A percentile compares a stretch with the other conserved stretches of the same genome.
Evolutionary conservation across 2,329 filamentous ascomycete species (phyloP).

Genomic region (Hortaea werneckii): DNA sequence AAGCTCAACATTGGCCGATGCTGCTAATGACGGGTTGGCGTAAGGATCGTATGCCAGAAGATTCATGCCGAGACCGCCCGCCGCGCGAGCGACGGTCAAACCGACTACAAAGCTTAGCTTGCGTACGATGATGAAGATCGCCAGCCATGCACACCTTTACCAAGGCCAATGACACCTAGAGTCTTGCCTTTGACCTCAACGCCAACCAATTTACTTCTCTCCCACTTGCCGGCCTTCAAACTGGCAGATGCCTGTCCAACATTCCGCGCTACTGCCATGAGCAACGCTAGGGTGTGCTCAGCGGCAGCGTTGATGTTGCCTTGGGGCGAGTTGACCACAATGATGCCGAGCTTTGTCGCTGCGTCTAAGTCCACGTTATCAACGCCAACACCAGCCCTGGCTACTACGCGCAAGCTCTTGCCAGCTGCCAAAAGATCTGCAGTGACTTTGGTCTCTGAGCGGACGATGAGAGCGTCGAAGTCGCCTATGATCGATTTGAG

Average conservation of each 20-base stretch:
- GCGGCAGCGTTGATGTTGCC: conserved; percentile 69
- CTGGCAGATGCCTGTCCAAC: conserved; percentile 59
- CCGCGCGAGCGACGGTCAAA: conserved; percentile 69
- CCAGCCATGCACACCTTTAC: conserved; percentile 50
- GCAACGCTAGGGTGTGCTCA: conserved; percentile 39
- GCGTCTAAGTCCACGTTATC: conserved; percentile 70
- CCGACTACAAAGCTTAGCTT: conserved; percentile 43
- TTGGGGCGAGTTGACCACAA: conserved; percentile 69
- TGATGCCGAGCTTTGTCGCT: conserved; percentile 62
- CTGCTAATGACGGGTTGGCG: conserved; percentile 61
- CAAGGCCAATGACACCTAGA: conserved; percentile 65
- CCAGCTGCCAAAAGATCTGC: conserved; percentile 55
- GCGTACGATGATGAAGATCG: background rate
- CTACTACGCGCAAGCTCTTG: conserved; percentile 64
- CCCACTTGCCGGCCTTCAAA: conserved; percentile 64
- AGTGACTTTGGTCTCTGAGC: conserved; percentile 74
- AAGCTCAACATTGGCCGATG: conserved; percentile 50
- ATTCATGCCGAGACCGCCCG: conserved; percentile 66
- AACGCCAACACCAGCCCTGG: conserved; percentile 69
- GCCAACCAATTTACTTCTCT: conserved; percentile 62
- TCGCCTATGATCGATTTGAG: conserved; percentile 56
- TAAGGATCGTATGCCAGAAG: conserved; percentile 69
- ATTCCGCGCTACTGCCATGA: conserved; percentile 65
- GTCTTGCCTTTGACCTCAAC: conserved; percentile 70
- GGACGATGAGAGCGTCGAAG: conserved; percentile 69